Evolutionary conservation across 2,329 filamentous ascomycete species (phyloP).

Genomic region (Penicillium sp.): DNA sequence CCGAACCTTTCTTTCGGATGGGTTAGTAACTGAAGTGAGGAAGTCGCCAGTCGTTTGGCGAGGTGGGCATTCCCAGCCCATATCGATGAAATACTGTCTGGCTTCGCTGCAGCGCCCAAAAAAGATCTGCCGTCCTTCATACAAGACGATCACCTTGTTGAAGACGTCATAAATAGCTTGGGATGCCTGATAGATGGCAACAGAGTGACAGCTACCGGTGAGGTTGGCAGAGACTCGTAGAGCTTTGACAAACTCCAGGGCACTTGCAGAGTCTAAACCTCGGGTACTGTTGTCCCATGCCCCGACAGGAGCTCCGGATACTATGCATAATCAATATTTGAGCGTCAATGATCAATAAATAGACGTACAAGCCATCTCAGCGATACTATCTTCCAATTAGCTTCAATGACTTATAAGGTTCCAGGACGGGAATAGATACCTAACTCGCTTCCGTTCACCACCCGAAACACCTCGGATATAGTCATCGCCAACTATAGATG

Average conservation of each 20-base stretch:
- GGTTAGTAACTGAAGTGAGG: constrained; percentile 67
- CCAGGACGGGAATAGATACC: constrained; percentile 32
- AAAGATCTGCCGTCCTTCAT: constrained; percentile 76
- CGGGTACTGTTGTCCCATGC: constrained; percentile 52
- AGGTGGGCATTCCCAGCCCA: constrained; percentile 67
- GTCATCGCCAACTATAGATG: constrained; percentile 47
- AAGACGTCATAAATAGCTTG: constrained; percentile 61
- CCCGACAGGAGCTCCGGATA: constrained; percentile 36
- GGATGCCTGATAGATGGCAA: constrained; percentile 60
- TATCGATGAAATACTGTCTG: constrained; percentile 64
- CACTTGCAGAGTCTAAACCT: constrained; percentile 58
- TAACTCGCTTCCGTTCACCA: constrained; percentile 62
- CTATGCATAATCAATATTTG: constrained; percentile 8
- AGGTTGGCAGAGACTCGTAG: constrained; percentile 54
- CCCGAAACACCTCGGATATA: constrained; percentile 63
- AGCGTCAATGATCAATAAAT: not conserved
- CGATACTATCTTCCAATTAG: constrained; percentile 31
- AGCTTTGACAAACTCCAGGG: constrained; percentile 58
- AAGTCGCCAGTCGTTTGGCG: constrained; percentile 71
- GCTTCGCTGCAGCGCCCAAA: constrained; percentile 65
- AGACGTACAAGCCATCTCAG: constrained; percentile 37
- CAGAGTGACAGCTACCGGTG: constrained; percentile 51
- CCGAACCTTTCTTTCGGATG: constrained; percentile 56
- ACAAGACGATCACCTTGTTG: constrained; percentile 72
- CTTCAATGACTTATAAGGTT: not conserved